phyloP scores from a whole-genome alignment of 495 filamentous ascomycete genomes.

The Thermothielavioides terrestris region DNA sequence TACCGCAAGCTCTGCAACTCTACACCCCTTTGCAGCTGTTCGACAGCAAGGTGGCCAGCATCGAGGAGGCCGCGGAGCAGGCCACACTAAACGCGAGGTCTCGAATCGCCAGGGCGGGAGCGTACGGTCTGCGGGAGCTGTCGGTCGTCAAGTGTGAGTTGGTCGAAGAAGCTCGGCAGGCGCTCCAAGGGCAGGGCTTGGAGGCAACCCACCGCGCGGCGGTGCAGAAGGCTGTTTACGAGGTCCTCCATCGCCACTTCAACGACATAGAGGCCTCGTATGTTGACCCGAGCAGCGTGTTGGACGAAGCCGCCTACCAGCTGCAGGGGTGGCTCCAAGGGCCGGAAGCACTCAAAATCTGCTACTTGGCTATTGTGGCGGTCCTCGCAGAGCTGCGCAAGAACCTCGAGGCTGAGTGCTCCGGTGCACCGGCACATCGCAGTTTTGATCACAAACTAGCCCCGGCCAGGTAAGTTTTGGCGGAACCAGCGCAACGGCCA shows the following conservation, averaged over 20 bases:
- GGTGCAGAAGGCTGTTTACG: slow-evolving; percentile 7
- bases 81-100: slow-evolving; percentile 4
- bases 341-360: slow-evolving; percentile 4
- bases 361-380: slow-evolving; percentile 6
- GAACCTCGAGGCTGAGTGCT: not conserved
- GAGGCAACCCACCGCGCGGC: slow-evolving; percentile 3
- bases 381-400: not conserved
- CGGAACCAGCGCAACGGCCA: not conserved
- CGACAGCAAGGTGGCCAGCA: not conserved
- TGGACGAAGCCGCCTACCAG: slow-evolving; percentile 18
- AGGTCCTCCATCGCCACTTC: not conserved
- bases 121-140: not conserved
- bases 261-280: not conserved
- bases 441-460: not conserved
- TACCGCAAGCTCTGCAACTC: not conserved
- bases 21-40: not conserved
- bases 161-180: not conserved
- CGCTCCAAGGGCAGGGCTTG: not conserved
- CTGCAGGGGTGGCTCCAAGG: slow-evolving; percentile 10
- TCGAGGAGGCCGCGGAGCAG: slow-evolving; percentile 1
- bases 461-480: not conserved
- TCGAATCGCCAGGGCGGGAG: not conserved
- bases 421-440: no score
- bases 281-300: not conserved
- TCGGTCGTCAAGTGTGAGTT: not conserved